These are phyloP conservation scores for Escallonia herrerae DNA, from an alignment of 129 eudicot species.

Conservation along the genomic window DNA sequence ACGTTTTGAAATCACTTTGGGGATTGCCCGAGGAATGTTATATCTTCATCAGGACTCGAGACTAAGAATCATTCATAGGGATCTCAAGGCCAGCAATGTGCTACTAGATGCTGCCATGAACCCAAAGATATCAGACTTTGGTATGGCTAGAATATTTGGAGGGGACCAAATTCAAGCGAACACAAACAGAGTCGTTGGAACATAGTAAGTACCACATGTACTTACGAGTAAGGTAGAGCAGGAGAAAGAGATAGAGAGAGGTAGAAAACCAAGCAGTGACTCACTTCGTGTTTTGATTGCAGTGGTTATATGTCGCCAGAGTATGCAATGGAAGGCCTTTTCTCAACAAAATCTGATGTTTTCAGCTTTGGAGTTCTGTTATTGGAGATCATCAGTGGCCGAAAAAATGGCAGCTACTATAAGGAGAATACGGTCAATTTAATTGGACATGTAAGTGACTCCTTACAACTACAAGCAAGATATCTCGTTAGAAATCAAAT, in stretches of 20 bases:
- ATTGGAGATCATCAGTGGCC: not conserved
- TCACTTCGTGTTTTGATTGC: not conserved
- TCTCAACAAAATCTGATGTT: not conserved
- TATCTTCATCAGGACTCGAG: not conserved
- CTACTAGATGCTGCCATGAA: not conserved
- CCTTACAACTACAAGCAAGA: not conserved
- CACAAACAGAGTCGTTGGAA: not conserved
- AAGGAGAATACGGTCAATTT: not conserved
- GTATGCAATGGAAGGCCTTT: slow-evolving; percentile 1
- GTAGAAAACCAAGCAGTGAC: not conserved
- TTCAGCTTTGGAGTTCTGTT: not conserved
- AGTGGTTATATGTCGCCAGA: slow-evolving; percentile 1
- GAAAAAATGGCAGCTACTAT: not conserved
- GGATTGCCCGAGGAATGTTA: not conserved
- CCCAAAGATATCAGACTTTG: not conserved
- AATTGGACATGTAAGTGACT: not conserved
- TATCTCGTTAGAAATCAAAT: too few relatives aligned
- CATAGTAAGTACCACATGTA: not conserved
- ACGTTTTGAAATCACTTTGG: not conserved
- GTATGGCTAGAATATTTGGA: not conserved
- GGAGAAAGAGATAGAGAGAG: too few relatives aligned
- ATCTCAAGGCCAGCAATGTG: not conserved
- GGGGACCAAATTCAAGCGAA: not conserved
- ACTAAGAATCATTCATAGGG: not conserved
- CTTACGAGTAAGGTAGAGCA: not conserved